Evolutionary conservation across 805 yeast genomes (phyloP).

Genomic region (Jamesozyma piceae): DNA sequence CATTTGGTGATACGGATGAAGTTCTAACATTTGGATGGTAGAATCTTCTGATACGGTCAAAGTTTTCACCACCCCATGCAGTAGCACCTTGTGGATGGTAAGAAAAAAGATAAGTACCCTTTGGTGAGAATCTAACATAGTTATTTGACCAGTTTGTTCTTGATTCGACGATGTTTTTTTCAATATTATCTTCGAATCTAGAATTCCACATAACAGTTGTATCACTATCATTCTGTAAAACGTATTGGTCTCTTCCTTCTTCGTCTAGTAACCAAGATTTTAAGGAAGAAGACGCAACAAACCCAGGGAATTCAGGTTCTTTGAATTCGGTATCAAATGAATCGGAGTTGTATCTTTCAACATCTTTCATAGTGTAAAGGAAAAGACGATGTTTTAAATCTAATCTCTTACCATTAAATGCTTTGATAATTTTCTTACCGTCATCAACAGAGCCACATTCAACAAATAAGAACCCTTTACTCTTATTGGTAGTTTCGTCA

Average conservation of each 20-base stretch:
- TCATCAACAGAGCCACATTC: conserved; percentile 60
- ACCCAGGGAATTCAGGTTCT: conserved; percentile 67
- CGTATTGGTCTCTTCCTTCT: conserved; percentile 82
- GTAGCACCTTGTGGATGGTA: conserved; percentile 92
- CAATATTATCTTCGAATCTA: conserved; percentile 44
- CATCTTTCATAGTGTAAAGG: conserved; percentile 73
- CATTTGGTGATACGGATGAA: conserved; percentile 87
- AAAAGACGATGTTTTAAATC: conserved; percentile 87
- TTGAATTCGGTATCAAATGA: conserved; percentile 46
- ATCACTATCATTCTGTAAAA: conserved; percentile 66
- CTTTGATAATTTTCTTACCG: conserved; percentile 72
- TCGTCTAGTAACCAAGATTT: conserved; percentile 87
- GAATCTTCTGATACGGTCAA: conserved; percentile 65
- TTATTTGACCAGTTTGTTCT: conserved; percentile 81
- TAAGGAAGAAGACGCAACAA: conserved; percentile 70
- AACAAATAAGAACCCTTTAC: conserved; percentile 80
- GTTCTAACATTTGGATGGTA: conserved; percentile 84
- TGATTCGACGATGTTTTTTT: conserved; percentile 70
- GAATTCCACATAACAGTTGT: conserved; percentile 86
- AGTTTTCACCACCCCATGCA: conserved; percentile 87
- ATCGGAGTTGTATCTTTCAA: conserved; percentile 68
- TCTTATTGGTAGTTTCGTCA: conserved; percentile 54
- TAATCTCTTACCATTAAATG: conserved; percentile 78
- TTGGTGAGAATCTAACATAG: conserved; percentile 84
- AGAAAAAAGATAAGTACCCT: conserved; percentile 80